These are phyloP conservation scores for Plectosphaerella sp. DNA, from an alignment of 2,329 filamentous ascomycete species.

Conservation along the genomic window DNA sequence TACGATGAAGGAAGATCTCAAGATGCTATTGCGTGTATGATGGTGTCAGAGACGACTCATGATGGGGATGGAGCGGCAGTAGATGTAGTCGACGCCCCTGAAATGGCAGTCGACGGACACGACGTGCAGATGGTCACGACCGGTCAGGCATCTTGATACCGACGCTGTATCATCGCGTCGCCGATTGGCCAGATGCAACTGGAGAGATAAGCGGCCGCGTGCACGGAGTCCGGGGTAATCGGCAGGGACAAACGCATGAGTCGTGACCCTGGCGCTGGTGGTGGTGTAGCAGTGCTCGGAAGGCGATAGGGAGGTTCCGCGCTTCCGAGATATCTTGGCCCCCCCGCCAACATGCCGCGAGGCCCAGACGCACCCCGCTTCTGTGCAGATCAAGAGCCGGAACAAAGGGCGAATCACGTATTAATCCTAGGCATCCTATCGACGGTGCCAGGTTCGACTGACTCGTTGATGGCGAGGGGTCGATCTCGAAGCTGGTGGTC, in stretches of 20 bases:
- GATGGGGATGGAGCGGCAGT: background rate
- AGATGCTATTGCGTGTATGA: background rate
- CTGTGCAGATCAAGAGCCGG: background rate
- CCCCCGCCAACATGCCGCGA: background rate
- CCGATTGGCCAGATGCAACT: background rate
- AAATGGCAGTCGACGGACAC: background rate
- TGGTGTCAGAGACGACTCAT: background rate
- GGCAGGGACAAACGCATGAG: background rate
- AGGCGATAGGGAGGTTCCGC: background rate
- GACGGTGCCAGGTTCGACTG: too few relatives aligned
- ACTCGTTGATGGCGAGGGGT: too few relatives aligned
- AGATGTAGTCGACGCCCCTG: slow-evolving; percentile 2
- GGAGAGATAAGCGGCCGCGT: background rate
- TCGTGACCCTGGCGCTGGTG: too few relatives aligned
- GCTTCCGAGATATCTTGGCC: background rate
- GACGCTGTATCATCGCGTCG: background rate
- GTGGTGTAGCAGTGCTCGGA: background rate
- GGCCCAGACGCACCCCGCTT: too few relatives aligned
- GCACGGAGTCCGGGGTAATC: background rate
- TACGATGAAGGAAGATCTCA: background rate
- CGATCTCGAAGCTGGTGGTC: too few relatives aligned
- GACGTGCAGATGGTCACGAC: background rate
- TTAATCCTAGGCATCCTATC: background rate
- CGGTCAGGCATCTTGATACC: background rate
- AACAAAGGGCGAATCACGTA: background rate